Evolutionary conservation across 2,329 filamentous ascomycete genomes (phyloP).

Genomic region (Chaetomiaceae sp.): DNA sequence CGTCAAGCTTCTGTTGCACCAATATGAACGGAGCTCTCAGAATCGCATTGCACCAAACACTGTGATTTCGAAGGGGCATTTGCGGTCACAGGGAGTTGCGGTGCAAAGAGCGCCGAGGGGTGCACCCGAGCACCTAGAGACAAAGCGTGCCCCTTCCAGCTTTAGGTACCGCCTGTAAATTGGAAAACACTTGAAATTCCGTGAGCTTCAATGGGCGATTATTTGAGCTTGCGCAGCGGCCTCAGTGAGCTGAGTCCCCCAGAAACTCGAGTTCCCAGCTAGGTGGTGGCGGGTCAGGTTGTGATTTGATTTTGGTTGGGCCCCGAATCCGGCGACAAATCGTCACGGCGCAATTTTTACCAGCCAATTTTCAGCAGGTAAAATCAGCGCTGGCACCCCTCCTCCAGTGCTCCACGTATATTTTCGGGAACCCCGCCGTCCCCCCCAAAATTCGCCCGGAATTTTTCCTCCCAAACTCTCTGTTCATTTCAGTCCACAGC

Average conservation of each 20-base stretch:
- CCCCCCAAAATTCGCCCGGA: conserved; percentile 26
- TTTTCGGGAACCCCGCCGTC: conserved; percentile 27
- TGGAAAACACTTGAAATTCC: too few relatives aligned
- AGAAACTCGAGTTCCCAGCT: neutral
- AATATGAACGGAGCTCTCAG: neutral
- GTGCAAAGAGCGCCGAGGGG: too few relatives aligned
- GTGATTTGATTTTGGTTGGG: conserved; percentile 7
- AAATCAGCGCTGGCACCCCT: conserved; percentile 28
- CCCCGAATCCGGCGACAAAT: conserved; percentile 4
- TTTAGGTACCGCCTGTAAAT: too few relatives aligned
- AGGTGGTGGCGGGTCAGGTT: neutral
- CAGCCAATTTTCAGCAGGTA: conserved; percentile 23
- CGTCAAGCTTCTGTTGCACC: neutral
- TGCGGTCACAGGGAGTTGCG: too few relatives aligned
- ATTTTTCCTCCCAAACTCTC: conserved; percentile 28
- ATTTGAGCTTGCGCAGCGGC: neutral
- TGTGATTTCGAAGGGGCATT: too few relatives aligned
- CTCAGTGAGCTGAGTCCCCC: neutral
- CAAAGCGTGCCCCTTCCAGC: too few relatives aligned
- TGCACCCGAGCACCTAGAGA: too few relatives aligned
- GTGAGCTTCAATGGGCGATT: too few relatives aligned
- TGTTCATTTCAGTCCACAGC: conserved; percentile 24
- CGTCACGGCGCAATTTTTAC: conserved; percentile 19
- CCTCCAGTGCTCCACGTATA: conserved; percentile 26
- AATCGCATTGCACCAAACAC: too few relatives aligned